phyloP scores from a whole-genome alignment of 2,329 filamentous ascomycete species.

The Fonsecaea monophora region DNA sequence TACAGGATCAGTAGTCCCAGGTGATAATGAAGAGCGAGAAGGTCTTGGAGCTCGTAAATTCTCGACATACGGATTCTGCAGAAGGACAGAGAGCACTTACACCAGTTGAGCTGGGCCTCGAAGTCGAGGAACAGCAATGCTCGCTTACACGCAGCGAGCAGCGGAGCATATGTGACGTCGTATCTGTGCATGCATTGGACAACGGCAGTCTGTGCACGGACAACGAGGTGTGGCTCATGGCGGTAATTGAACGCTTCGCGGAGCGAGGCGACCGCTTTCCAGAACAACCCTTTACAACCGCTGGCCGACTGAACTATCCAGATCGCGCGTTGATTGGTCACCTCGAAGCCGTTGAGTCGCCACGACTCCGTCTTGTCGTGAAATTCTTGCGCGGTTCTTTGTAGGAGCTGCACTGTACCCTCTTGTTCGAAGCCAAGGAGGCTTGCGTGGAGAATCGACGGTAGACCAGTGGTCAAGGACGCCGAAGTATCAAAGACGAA shows the following conservation, averaged over 20 bases:
- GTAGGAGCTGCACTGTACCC: background rate
- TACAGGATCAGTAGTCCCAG: background rate
- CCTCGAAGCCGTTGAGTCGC: constrained; percentile 2
- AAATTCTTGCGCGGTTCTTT: background rate
- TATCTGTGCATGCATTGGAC: constrained; percentile 1
- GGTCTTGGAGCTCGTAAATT: background rate
- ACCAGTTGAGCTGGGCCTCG: constrained; percentile 9
- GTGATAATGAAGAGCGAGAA: constrained; percentile 10
- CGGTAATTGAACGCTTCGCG: constrained; percentile 4
- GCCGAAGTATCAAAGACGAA: constrained; percentile 11
- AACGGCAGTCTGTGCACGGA: background rate
- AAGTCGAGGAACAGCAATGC: constrained; percentile 1
- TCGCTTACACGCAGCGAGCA: background rate
- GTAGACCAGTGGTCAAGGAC: background rate
- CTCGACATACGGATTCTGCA: background rate
- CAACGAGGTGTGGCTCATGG: background rate
- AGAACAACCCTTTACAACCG: constrained; percentile 6
- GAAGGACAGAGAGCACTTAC: background rate
- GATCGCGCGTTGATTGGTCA: background rate
- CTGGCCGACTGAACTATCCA: constrained; percentile 10
- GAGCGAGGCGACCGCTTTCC: background rate
- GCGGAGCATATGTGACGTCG: constrained; percentile 9
- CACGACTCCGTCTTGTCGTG: constrained; percentile 9
- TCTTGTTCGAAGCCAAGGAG: constrained; percentile 1
- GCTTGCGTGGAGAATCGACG: background rate